Evolutionary conservation across 2,329 filamentous ascomycete genomes (phyloP).

Genomic region (Ramichloridium luteum): DNA sequence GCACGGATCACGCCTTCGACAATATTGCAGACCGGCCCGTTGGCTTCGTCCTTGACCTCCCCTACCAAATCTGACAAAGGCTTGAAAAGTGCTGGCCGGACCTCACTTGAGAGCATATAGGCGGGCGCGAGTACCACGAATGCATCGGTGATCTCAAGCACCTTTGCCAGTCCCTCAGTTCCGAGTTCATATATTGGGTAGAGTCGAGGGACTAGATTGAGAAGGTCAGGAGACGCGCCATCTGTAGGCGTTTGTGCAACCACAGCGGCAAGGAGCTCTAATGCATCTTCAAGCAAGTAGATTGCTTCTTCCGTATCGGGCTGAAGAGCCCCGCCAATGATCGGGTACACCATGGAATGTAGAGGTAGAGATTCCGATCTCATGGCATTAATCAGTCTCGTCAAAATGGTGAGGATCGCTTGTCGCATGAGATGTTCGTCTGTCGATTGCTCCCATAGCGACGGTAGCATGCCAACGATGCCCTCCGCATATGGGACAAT

Average conservation of each 20-base stretch:
- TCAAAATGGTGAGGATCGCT: slow-evolving; percentile 73
- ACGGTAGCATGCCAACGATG: slow-evolving; percentile 68
- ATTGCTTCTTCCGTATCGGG: slow-evolving; percentile 60
- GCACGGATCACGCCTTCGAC: slow-evolving; percentile 39
- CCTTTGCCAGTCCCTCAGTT: slow-evolving; percentile 36
- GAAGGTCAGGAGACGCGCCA: slow-evolving; percentile 30
- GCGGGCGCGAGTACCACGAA: slow-evolving; percentile 37
- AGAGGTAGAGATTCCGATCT: slow-evolving; percentile 65
- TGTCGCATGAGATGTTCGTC: slow-evolving; percentile 92
- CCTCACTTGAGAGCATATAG: slow-evolving; percentile 31
- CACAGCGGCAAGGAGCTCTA: slow-evolving; percentile 78
- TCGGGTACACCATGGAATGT: slow-evolving; percentile 65
- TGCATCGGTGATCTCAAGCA: slow-evolving; percentile 37
- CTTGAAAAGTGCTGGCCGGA: slow-evolving; percentile 29
- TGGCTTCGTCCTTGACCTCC: slow-evolving; percentile 36
- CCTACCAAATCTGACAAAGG: slow-evolving; percentile 33
- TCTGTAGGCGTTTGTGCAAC: slow-evolving; percentile 44
- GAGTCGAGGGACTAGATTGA: slow-evolving; percentile 33
- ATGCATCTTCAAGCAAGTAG: slow-evolving; percentile 80
- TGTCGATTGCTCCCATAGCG: slow-evolving; percentile 72
- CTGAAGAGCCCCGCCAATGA: slow-evolving; percentile 69
- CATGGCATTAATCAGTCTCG: slow-evolving; percentile 77
- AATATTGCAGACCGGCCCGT: slow-evolving; percentile 34
- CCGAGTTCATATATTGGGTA: slow-evolving; percentile 38
- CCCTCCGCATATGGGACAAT: slow-evolving; percentile 59